Conservation (phyloP, 2,329 filamentous ascomycete species). For the Phaeomoniella chlamydospora region DNA sequence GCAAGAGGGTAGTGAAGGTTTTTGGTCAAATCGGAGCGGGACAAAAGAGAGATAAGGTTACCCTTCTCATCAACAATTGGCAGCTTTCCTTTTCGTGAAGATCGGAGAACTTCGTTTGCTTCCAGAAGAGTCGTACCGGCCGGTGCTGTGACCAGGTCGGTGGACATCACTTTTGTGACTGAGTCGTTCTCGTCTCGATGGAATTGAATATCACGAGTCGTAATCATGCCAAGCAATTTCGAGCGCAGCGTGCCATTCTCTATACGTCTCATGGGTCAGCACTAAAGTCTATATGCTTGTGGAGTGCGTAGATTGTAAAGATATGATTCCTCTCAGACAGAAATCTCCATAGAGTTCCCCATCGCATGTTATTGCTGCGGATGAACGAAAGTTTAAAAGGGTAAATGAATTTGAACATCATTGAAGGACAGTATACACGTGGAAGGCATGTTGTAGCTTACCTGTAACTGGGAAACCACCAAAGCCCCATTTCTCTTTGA, state of each 20-base stretch:
- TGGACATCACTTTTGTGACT: conserved; percentile 88
- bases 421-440: conserved; percentile 22
- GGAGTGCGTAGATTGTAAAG: conserved; percentile 5
- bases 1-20: conserved; percentile 94
- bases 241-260: conserved; percentile 87
- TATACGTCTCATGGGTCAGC: too few relatives aligned
- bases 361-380: conserved; percentile 82
- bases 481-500: conserved; percentile 98
- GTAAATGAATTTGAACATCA: conserved; percentile 58
- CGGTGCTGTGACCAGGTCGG: conserved; percentile 76
- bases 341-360: conserved; percentile 73
- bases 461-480: conserved; percentile 97
- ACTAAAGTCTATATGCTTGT: background rate
- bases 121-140: conserved; percentile 71
- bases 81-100: conserved; percentile 97
- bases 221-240: conserved; percentile 94
- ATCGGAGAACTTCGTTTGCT: conserved; percentile 83
- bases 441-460: conserved; percentile 37
- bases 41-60: conserved; percentile 85
- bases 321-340: conserved; percentile 28
- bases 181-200: conserved; percentile 59
- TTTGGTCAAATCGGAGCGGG: conserved; percentile 93
- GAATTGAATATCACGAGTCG: conserved; percentile 96
- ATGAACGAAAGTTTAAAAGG: conserved; percentile 99
- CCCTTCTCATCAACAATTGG: conserved; percentile 74